A percentile compares a stretch with the other conserved stretches of the same genome.
phyloP scores from a whole-genome alignment of 2,329 filamentous ascomycete genomes.

The Botrytis aclada region DNA sequence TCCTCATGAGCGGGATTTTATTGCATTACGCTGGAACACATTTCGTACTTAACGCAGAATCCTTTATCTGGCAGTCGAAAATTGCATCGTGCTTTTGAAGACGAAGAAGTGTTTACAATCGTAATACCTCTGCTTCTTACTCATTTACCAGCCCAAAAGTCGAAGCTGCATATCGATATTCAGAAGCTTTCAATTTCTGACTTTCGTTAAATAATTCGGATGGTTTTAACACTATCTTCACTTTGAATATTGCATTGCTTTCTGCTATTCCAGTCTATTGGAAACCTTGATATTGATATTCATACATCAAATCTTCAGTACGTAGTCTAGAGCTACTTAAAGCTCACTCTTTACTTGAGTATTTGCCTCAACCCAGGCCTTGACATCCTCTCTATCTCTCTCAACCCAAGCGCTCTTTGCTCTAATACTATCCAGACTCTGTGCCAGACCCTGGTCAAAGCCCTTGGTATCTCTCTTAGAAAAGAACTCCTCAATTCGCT shows the following conservation, averaged over 20 bases:
- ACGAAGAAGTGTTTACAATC: neutral
- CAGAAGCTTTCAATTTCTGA: neutral
- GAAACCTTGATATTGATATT: neutral
- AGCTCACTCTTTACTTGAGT: slow-evolving; percentile 35
- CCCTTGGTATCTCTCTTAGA: slow-evolving; percentile 76
- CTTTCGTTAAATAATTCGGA: neutral
- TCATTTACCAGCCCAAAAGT: neutral
- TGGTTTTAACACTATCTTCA: neutral
- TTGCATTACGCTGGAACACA: neutral
- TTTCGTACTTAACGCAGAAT: neutral
- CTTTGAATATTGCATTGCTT: neutral
- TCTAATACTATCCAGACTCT: slow-evolving; percentile 78
- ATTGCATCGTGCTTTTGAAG: neutral
- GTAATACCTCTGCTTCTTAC: neutral
- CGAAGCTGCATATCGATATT: neutral
- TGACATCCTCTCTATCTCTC: slow-evolving; percentile 75
- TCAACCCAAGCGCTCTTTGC: slow-evolving; percentile 81
- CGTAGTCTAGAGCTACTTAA: slow-evolving; percentile 15
- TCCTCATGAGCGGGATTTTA: neutral
- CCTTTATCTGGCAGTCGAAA: neutral
- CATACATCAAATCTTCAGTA: neutral
- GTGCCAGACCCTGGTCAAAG: slow-evolving; percentile 84
- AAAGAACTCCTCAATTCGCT: slow-evolving; percentile 79
- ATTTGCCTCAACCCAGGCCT: slow-evolving; percentile 65
- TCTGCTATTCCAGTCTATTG: neutral